phyloP scores from a whole-genome alignment of 2,329 filamentous ascomycete genomes.

The Geosmithia morbida region DNA sequence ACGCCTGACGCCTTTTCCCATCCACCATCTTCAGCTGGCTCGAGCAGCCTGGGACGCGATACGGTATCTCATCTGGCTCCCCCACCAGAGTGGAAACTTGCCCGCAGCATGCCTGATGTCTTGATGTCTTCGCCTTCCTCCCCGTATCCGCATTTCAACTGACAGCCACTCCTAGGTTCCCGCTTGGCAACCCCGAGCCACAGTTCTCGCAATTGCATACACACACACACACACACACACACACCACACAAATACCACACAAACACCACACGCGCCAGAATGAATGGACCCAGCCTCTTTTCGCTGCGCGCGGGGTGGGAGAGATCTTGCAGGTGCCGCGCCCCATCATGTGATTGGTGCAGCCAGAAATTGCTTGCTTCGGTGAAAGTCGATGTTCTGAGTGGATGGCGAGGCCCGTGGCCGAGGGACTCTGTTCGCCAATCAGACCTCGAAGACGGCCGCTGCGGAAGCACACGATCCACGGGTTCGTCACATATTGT shows the following conservation, averaged over 20 bases:
- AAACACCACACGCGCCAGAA: too few species aligned
- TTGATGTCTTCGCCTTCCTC: background rate
- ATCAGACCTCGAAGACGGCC: slow-evolving; percentile 7
- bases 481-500: slow-evolving; percentile 10
- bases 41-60: background rate
- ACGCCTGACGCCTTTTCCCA: slow-evolving; percentile 1
- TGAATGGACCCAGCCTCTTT: background rate
- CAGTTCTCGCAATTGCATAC: too few species aligned
- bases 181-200: background rate
- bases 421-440: slow-evolving; percentile 8
- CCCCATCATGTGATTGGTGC: background rate
- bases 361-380: background rate
- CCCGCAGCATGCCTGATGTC: background rate
- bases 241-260: too few species aligned
- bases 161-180: background rate
- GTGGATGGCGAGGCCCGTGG: slow-evolving; percentile 2
- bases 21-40: slow-evolving; percentile 1
- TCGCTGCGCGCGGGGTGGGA: background rate
- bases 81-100: background rate
- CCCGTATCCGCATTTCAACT: background rate
- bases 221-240: too few species aligned
- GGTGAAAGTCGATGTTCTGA: slow-evolving; percentile 2
- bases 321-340: background rate
- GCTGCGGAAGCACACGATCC: slow-evolving; percentile 9
- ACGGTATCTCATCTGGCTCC: background rate